phyloP scores from a whole-genome alignment of 1,284 basidiomycete genomes.

The Malassezia obtusa region DNA sequence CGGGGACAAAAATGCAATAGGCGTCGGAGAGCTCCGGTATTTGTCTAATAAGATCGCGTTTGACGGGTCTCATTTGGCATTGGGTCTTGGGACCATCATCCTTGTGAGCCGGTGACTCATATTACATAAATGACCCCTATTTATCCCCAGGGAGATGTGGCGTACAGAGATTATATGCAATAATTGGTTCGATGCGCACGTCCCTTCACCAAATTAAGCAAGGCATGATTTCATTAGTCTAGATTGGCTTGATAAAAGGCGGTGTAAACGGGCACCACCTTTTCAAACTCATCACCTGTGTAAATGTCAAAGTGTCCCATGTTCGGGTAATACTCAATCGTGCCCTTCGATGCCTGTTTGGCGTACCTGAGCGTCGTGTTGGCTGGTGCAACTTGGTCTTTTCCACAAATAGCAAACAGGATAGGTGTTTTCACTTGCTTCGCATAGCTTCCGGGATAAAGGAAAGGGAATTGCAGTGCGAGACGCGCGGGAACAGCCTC shows the following conservation, averaged over 20 bases:
- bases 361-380: conserved; percentile 25
- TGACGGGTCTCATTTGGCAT: no score
- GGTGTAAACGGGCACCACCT: conserved; percentile 22
- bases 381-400: conserved; percentile 29
- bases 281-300: conserved; percentile 24
- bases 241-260: conserved; percentile 16
- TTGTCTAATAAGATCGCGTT: no score
- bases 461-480: conserved; percentile 23
- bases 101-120: no score
- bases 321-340: conserved; percentile 22
- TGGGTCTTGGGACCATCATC: no score
- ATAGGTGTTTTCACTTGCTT: conserved; percentile 26
- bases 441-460: conserved; percentile 28
- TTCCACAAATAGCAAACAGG: conserved; percentile 37
- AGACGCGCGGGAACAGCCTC: conserved; percentile 28
- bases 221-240: no score
- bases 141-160: no score
- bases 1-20: no score
- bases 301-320: conserved; percentile 40
- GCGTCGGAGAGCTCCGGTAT: no score
- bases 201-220: no score
- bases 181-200: no score
- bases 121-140: no score
- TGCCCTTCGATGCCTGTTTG: conserved; percentile 23
- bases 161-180: no score